Conservation (phyloP, 2,329 filamentous ascomycete genomes). For the Trichoderma hamatum region DNA sequence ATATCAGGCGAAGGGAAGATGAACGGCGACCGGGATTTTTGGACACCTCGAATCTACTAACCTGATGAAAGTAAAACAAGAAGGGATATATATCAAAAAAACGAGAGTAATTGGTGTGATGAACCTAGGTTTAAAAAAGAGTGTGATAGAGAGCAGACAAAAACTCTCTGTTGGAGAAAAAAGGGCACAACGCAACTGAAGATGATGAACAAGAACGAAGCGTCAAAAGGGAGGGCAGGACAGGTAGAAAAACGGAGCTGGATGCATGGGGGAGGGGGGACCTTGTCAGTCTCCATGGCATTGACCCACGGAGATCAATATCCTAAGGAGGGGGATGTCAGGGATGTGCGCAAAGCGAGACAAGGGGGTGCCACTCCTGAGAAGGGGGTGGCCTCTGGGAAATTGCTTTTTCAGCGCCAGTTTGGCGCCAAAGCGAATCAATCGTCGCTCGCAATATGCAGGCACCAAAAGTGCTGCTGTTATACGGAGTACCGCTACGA, state of each 20-base stretch:
- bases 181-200: constrained; percentile 42
- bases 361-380: constrained; percentile 26
- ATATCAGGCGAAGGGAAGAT: neutral
- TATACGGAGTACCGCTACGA: neutral
- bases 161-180: constrained; percentile 55
- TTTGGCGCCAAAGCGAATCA: constrained; percentile 20
- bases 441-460: neutral
- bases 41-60: constrained; percentile 12
- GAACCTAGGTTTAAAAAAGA: constrained; percentile 48
- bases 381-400: constrained; percentile 24
- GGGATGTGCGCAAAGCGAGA: constrained; percentile 23
- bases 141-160: constrained; percentile 56
- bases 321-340: constrained; percentile 15
- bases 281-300: constrained; percentile 22
- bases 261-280: constrained; percentile 5
- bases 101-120: constrained; percentile 30
- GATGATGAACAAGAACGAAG: constrained; percentile 34
- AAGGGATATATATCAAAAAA: constrained; percentile 10
- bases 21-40: neutral
- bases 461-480: neutral
- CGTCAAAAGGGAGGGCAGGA: constrained; percentile 27
- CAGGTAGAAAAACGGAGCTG: constrained; percentile 25
- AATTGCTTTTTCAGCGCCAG: constrained; percentile 14
- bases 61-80: constrained; percentile 7
- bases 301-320: constrained; percentile 26